A percentile compares a stretch with the other conserved stretches of the same genome.
These are phyloP conservation scores for Coriaria nepalensis DNA, from an alignment of 306 rosid genomes.

Conservation along the genomic window DNA sequence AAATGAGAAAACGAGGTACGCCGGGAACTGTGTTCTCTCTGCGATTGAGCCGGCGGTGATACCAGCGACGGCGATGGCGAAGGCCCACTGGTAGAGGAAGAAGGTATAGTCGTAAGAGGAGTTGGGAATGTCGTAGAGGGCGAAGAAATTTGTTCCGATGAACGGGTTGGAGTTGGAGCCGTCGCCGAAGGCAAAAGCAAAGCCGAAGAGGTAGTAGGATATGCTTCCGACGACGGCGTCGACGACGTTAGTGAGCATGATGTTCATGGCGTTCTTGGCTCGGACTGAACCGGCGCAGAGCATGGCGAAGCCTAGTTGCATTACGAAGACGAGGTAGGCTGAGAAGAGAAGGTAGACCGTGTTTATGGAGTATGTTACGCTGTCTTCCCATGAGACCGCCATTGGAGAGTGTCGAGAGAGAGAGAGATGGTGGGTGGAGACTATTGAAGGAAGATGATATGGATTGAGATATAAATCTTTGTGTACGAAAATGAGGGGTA, in stretches of 20 bases:
- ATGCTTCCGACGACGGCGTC: slow-evolving; percentile 73
- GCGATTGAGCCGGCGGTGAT: slow-evolving; percentile 72
- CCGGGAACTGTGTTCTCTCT: slow-evolving; percentile 57
- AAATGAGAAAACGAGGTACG: slow-evolving; percentile 51
- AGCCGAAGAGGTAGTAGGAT: slow-evolving; percentile 70
- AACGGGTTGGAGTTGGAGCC: slow-evolving; percentile 42
- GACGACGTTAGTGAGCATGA: slow-evolving; percentile 69
- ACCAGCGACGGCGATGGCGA: slow-evolving; percentile 67
- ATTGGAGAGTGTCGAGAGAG: slow-evolving; percentile 13
- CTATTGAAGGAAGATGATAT: too few species aligned
- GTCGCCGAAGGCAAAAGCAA: slow-evolving; percentile 58
- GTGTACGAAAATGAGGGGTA: too few species aligned
- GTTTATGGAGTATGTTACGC: slow-evolving; percentile 54
- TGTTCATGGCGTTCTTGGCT: slow-evolving; percentile 72
- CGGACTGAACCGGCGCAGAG: slow-evolving; percentile 75
- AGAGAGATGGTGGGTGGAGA: slow-evolving; percentile 8
- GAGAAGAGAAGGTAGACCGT: slow-evolving; percentile 65
- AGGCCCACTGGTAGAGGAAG: slow-evolving; percentile 77
- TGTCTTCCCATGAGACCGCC: slow-evolving; percentile 57
- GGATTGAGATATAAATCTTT: too few species aligned
- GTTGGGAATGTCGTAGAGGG: slow-evolving; percentile 33
- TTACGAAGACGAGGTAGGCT: slow-evolving; percentile 61
- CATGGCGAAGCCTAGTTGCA: slow-evolving; percentile 83
- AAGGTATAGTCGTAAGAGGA: slow-evolving; percentile 41
- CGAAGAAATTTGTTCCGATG: slow-evolving; percentile 50